Conservation (phyloP, 148 eudicot species). For the Arbutus unedo region DNA sequence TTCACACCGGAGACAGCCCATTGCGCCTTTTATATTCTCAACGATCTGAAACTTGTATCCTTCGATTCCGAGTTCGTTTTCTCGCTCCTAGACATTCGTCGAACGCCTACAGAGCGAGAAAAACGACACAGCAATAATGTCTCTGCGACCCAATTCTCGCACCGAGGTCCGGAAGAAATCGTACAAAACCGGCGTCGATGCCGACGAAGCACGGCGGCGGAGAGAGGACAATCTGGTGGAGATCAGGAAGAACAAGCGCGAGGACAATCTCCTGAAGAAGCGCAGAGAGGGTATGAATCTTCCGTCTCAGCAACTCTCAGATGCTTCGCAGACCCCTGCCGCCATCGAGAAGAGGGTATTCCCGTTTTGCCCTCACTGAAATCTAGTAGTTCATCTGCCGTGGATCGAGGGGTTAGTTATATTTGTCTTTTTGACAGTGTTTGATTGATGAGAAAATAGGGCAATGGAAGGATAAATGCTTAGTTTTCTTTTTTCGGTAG, state of each 20-base stretch:
- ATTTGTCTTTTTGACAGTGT: neutral
- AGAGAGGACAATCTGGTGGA: conserved; percentile 88
- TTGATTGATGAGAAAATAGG: conserved; percentile 6
- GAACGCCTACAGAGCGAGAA: neutral
- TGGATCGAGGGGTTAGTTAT: conserved; percentile 17
- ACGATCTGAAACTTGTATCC: neutral
- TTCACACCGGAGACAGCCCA: neutral
- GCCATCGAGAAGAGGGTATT: conserved; percentile 55
- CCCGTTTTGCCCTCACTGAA: conserved; percentile 7
- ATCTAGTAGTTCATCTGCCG: conserved; percentile 12
- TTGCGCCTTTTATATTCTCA: neutral
- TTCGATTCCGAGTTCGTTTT: neutral
- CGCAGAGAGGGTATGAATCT: conserved; percentile 59
- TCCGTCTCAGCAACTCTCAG: conserved; percentile 47
- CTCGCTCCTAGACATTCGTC: neutral
- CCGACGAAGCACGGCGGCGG: conserved; percentile 83
- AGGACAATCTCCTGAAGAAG: conserved; percentile 77
- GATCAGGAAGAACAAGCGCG: conserved; percentile 90
- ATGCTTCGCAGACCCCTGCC: conserved; percentile 44
- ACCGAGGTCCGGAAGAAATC: conserved; percentile 77
- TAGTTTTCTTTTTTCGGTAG: neutral
- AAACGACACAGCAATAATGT: conserved; percentile 34
- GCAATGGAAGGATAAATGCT: neutral
- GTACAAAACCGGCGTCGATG: conserved; percentile 83
- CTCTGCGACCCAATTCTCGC: conserved; percentile 66